Conservation (phyloP, 2,329 filamentous ascomycete genomes). For the Zasmidium angulare region DNA sequence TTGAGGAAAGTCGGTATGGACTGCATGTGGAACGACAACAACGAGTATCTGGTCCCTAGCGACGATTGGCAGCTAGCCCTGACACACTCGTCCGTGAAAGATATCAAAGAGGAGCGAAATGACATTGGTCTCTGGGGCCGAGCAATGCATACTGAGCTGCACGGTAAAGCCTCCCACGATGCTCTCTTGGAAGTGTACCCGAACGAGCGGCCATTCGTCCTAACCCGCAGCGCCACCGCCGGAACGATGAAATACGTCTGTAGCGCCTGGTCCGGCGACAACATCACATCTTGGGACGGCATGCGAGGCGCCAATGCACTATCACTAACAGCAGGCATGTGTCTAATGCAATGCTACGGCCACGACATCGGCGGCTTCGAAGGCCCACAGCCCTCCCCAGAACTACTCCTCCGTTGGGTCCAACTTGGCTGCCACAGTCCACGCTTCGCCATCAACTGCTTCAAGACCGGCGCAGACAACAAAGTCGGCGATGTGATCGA, state of each 20-base stretch:
- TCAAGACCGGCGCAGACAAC: slow-evolving; percentile 70
- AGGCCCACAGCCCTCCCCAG: slow-evolving; percentile 68
- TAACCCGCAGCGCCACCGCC: slow-evolving; percentile 69
- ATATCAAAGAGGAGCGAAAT: slow-evolving; percentile 39
- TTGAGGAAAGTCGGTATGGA: slow-evolving; percentile 66
- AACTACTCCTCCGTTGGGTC: slow-evolving; percentile 71
- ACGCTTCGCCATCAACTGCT: slow-evolving; percentile 75
- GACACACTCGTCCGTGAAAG: slow-evolving; percentile 41
- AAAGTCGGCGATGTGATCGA: slow-evolving; percentile 71
- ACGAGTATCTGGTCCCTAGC: slow-evolving; percentile 67
- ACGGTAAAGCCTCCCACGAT: slow-evolving; percentile 69
- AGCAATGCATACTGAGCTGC: slow-evolving; percentile 67
- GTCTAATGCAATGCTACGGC: slow-evolving; percentile 62
- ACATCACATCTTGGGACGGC: slow-evolving; percentile 70
- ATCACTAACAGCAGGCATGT: slow-evolving; percentile 67
- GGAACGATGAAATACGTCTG: slow-evolving; percentile 69
- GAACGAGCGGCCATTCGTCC: slow-evolving; percentile 62
- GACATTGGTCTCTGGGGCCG: slow-evolving; percentile 69
- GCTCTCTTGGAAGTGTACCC: slow-evolving; percentile 61
- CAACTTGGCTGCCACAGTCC: slow-evolving; percentile 69
- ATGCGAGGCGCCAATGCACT: slow-evolving; percentile 72
- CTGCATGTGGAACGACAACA: slow-evolving; percentile 78
- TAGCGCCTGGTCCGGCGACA: slow-evolving; percentile 75
- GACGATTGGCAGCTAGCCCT: slow-evolving; percentile 66
- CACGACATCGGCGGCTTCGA: slow-evolving; percentile 77